A percentile compares a stretch with the other conserved stretches of the same genome.
phyloP scores from a whole-genome alignment of 345 rosid genomes.

The Citrus reticulata region DNA sequence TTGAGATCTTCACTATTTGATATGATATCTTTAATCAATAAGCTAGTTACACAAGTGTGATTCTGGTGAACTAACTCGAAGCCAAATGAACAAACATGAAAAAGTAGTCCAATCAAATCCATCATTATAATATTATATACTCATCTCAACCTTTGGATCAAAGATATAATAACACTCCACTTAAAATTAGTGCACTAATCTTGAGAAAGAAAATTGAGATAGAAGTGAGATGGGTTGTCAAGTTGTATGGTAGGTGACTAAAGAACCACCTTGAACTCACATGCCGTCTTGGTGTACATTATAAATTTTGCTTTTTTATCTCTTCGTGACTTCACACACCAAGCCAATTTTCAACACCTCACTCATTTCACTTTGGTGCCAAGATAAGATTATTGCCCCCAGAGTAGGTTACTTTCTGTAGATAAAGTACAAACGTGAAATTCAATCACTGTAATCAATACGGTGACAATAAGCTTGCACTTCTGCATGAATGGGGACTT shows the following conservation, averaged over 20 bases:
- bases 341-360: conserved; percentile 29
- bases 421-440: conserved; percentile 9
- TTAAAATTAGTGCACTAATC: not conserved
- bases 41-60: not conserved
- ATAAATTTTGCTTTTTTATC: conserved; percentile 23
- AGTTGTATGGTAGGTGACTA: conserved; percentile 51
- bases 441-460: conserved; percentile 10
- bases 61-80: conserved; percentile 16
- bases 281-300: conserved; percentile 36
- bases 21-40: not conserved
- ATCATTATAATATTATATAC: not conserved
- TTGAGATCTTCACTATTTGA: not conserved
- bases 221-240: conserved; percentile 44
- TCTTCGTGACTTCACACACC: conserved; percentile 31
- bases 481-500: conserved; percentile 5
- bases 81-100: not conserved
- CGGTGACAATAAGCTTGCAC: not conserved
- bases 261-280: conserved; percentile 53
- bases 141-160: conserved; percentile 3
- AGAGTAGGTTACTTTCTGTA: not conserved
- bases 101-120: conserved; percentile 15
- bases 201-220: conserved; percentile 3
- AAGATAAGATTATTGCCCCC: conserved; percentile 26
- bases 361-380: conserved; percentile 41
- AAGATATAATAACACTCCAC: conserved; percentile 4